A percentile compares a stretch with the other conserved stretches of the same genome.
Conservation (phyloP, 345 rosid genomes). For the Syzygium grande region DNA sequence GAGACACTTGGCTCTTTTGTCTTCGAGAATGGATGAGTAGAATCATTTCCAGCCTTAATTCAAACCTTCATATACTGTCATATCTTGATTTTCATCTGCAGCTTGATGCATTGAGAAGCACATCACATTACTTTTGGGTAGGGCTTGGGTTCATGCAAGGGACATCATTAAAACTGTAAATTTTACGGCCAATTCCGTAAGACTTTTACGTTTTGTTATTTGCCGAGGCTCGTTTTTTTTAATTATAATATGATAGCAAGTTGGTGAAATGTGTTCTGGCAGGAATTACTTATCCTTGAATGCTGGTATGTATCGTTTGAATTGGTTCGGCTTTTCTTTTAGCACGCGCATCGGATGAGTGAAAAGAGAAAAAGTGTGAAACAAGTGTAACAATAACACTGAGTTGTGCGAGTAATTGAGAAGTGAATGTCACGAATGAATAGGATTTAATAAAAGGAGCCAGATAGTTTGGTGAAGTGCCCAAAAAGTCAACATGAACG, state of each 20-base stretch:
- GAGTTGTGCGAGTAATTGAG: not conserved
- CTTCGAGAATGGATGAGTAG: not conserved
- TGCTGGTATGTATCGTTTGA: not conserved
- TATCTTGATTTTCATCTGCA: not conserved
- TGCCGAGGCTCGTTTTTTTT: not conserved
- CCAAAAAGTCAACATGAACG: not conserved
- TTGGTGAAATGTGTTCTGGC: not conserved
- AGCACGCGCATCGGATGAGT: not conserved
- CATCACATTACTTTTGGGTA: not conserved
- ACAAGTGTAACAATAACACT: not conserved
- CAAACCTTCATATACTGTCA: not conserved
- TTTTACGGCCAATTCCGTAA: not conserved
- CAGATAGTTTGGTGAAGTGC: not conserved
- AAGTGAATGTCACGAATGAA: not conserved
- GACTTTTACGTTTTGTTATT: not conserved
- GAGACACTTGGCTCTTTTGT: slow-evolving; percentile 5
- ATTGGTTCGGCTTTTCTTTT: not conserved
- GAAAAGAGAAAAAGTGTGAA: not conserved
- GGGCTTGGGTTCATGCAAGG: not conserved
- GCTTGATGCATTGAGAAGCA: not conserved
- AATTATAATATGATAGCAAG: not conserved
- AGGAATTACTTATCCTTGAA: not conserved
- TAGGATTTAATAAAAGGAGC: not conserved
- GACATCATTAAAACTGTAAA: not conserved
- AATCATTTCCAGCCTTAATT: not conserved